These are phyloP conservation scores for Alternaria rosae DNA, from an alignment of 2,329 filamentous ascomycete genomes.

Conservation along the genomic window DNA sequence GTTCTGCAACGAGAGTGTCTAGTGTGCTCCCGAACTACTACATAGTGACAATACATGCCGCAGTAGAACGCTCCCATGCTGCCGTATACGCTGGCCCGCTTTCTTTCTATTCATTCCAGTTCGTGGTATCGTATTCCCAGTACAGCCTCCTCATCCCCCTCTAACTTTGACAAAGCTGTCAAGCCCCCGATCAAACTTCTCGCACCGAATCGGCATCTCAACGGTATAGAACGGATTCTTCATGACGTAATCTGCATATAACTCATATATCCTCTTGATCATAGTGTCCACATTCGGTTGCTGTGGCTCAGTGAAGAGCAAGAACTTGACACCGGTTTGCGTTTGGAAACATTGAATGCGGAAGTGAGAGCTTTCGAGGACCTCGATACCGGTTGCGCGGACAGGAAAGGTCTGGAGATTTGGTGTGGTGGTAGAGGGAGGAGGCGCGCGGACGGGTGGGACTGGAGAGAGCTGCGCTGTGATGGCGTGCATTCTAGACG, in stretches of 20 bases:
- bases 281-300: constrained; percentile 87
- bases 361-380: constrained; percentile 93
- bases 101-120: neutral
- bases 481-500: constrained; percentile 67
- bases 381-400: constrained; percentile 79
- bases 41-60: neutral
- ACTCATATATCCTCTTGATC: constrained; percentile 85
- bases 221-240: constrained; percentile 99
- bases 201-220: constrained; percentile 96
- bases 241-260: constrained; percentile 98
- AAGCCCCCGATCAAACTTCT: constrained; percentile 90
- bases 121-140: neutral
- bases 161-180: constrained; percentile 74
- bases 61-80: neutral
- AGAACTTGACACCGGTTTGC: constrained; percentile 91
- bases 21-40: neutral
- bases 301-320: constrained; percentile 90
- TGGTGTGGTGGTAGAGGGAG: constrained; percentile 31
- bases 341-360: constrained; percentile 96
- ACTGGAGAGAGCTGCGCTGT: constrained; percentile 55
- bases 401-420: constrained; percentile 49
- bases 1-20: neutral
- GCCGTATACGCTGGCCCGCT: neutral
- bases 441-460: constrained; percentile 29
- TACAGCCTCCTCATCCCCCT: constrained; percentile 27